Evolutionary conservation across 306 rosid species (phyloP).

Genomic region (Alnus rubra): DNA sequence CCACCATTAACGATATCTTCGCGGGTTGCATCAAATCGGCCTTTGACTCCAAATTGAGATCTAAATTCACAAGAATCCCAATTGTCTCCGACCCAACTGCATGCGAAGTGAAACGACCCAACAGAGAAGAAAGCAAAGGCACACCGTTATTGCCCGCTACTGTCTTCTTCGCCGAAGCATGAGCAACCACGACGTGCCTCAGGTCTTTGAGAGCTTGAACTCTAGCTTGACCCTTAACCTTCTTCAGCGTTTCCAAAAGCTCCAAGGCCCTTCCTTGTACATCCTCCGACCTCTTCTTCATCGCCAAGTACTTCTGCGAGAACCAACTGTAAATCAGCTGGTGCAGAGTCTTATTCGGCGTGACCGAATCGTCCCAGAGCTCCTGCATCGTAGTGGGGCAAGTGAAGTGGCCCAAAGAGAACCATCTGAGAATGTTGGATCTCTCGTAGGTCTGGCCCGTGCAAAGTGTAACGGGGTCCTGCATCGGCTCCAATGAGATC

Average conservation of each 20-base stretch:
- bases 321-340: slow-evolving; percentile 69
- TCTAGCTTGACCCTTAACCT: slow-evolving; percentile 74
- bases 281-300: slow-evolving; percentile 69
- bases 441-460: slow-evolving; percentile 90
- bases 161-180: slow-evolving; percentile 41
- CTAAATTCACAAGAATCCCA: slow-evolving; percentile 68
- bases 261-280: slow-evolving; percentile 63
- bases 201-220: slow-evolving; percentile 65
- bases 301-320: slow-evolving; percentile 48
- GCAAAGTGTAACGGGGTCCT: slow-evolving; percentile 82
- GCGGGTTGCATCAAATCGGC: slow-evolving; percentile 56
- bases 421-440: slow-evolving; percentile 73
- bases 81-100: slow-evolving; percentile 78
- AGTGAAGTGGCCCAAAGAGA: slow-evolving; percentile 67
- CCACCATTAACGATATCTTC: slow-evolving; percentile 68
- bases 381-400: slow-evolving; percentile 91
- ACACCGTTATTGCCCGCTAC: slow-evolving; percentile 50
- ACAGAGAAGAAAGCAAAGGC: slow-evolving; percentile 44
- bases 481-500: slow-evolving; percentile 77
- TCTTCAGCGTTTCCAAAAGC: slow-evolving; percentile 53
- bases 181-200: slow-evolving; percentile 41
- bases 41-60: slow-evolving; percentile 45
- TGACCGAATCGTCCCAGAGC: slow-evolving; percentile 76
- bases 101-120: slow-evolving; percentile 82
- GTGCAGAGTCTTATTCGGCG: slow-evolving; percentile 61